Evolutionary conservation across 176 grass and related monocot genomes (phyloP), one percentile per base, ranked within the genome.

Genomic region (Poa annua): DNA sequence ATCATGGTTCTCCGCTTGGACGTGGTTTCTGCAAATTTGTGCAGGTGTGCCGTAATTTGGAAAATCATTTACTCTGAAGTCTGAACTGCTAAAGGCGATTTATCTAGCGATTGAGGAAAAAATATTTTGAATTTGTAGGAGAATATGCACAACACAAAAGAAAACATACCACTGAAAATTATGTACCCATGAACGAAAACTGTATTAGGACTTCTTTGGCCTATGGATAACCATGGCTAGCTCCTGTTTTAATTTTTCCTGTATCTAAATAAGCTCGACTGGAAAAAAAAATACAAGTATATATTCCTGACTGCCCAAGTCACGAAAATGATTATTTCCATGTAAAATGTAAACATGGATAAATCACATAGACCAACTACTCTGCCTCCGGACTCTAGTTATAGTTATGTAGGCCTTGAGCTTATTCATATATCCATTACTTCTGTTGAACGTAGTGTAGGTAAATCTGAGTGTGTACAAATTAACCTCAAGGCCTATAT

Each of bases 21-120:
- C 85, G n/a, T 53, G 91, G 84, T 51, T 98, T 98, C 69, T 94
- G 92, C 75, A 98, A 93, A 86, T 98, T 98, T 89, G 74, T 98
- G 39, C 92, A 98, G 92, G 96, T 98, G 78, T 80, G 65, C 15
- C 8, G 2, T 76, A 50, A 29, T 19, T 21, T 86, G 20, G n/a
- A 75, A 33, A 10, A 44, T 77, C 16, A 49, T 3, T 82, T 79
- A 32, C 24, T 80, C 64, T 79, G 11, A 45, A 32, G 19, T 80
- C 64, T 79, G 11, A 45, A 45, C 51, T 62, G 6, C 7, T 79
- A 54, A 82, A 66, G 62, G 84, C 3, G 17, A 67, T 76, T 59
- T 75, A 60, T 68, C 29, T 29, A 29, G 29, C 29, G 29, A 29
- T 29, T 29, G 29, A 29, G 29, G 29, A 29, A 29, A 29, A 29